Percentiles rank a stretch among this genome's conserved stretches.
Evolutionary conservation across 768 basidiomycete genomes (phyloP).

Genomic region (Cyathus striatus): DNA sequence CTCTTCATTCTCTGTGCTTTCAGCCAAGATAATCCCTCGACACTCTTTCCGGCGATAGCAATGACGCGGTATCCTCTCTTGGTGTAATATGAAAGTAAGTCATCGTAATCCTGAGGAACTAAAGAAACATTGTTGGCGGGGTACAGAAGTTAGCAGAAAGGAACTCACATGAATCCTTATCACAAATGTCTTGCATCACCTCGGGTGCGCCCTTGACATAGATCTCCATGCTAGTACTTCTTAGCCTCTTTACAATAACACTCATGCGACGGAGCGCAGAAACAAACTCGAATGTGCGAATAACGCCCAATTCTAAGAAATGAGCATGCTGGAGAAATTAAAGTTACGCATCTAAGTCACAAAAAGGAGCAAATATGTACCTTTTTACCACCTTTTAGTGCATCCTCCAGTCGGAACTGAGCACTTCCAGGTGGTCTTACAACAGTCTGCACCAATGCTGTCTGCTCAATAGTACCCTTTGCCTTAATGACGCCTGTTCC

Average conservation of each 20-base stretch:
- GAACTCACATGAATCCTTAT: conserved; percentile 79
- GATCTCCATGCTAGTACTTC: conserved; percentile 92
- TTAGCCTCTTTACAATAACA: conserved; percentile 93
- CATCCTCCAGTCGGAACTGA: conserved; percentile 89
- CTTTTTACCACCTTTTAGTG: conserved; percentile 76
- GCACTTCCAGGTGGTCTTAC: conserved; percentile 94
- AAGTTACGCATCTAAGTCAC: background rate
- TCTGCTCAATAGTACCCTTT: conserved; percentile 61
- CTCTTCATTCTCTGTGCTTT: conserved; percentile 96
- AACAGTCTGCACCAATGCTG: conserved; percentile 92
- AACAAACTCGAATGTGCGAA: conserved; percentile 94
- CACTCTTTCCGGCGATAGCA: conserved; percentile 93
- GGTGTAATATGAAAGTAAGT: conserved; percentile 94
- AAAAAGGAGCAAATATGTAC: conserved; percentile 32
- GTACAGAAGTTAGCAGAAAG: background rate
- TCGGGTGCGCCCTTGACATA: conserved; percentile 99
- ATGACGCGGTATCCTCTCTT: conserved; percentile 96
- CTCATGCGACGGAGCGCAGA: conserved; percentile 94
- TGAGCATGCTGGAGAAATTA: conserved; percentile 70
- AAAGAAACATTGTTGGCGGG: conserved; percentile 4
- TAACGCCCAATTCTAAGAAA: conserved; percentile 95
- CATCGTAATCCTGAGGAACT: conserved; percentile 98
- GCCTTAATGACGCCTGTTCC: conserved; percentile 70
- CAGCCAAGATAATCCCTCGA: conserved; percentile 92
- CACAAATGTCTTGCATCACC: conserved; percentile 95